Evolutionary conservation across 2,329 filamentous ascomycete species (phyloP).

Genomic region (Alternaria ethzedia): DNA sequence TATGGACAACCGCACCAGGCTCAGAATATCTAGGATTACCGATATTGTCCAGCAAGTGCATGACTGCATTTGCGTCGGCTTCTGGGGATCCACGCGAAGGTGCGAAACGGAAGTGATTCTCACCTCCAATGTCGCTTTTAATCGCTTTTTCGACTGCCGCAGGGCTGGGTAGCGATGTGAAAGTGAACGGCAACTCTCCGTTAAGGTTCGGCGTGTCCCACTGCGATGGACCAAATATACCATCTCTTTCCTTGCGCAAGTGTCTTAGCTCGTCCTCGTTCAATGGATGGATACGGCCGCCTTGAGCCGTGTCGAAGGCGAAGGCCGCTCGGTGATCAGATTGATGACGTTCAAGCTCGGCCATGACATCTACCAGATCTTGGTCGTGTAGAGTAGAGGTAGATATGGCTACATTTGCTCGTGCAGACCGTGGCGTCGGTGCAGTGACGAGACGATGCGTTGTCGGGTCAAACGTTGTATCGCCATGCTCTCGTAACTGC

Average conservation of each 20-base stretch:
- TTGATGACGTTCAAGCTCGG: constrained; percentile 7
- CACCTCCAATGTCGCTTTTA: constrained; percentile 7
- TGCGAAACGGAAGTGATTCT: constrained; percentile 11
- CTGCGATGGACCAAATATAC: not conserved
- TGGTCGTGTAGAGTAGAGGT: constrained; percentile 10
- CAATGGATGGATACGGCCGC: constrained; percentile 4
- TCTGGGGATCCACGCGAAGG: constrained; percentile 6
- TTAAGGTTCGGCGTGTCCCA: constrained; percentile 12
- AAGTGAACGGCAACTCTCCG: not conserved
- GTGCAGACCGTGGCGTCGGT: not conserved
- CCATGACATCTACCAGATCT: constrained; percentile 15
- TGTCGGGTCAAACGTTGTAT: not conserved
- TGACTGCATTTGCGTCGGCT: constrained; percentile 4
- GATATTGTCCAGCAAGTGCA: constrained; percentile 14
- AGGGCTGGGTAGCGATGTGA: not conserved
- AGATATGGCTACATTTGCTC: not conserved
- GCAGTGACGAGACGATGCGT: not conserved
- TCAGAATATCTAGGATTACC: constrained; percentile 1
- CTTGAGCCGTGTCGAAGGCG: not conserved
- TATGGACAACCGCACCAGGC: constrained; percentile 11
- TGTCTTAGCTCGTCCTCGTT: constrained; percentile 7
- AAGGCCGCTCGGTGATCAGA: not conserved
- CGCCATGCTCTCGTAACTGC: not conserved
- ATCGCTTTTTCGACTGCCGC: constrained; percentile 6
- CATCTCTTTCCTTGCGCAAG: constrained; percentile 4